These are phyloP conservation scores for Scedosporium apiospermum DNA, from an alignment of 2,329 filamentous ascomycete species.

Conservation along the genomic window DNA sequence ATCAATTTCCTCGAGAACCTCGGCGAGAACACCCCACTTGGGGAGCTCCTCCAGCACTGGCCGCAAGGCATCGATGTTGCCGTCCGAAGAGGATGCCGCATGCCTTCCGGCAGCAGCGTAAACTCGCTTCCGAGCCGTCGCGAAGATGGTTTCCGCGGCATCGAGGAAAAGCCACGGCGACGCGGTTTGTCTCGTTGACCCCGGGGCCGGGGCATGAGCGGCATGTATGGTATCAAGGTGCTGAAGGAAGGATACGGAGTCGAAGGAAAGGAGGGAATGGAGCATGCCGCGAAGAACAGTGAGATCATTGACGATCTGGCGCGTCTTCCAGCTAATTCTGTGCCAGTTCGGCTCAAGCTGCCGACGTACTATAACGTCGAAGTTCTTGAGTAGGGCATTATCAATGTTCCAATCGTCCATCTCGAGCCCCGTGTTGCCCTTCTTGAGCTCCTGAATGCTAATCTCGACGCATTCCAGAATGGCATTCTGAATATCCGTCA, in stretches of 20 bases:
- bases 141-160: constrained; percentile 88
- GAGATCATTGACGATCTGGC: constrained; percentile 86
- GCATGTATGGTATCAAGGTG: constrained; percentile 92
- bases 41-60: constrained; percentile 89
- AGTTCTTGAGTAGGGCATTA: constrained; percentile 87
- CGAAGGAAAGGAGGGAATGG: constrained; percentile 72
- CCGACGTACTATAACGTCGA: constrained; percentile 77
- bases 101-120: constrained; percentile 52
- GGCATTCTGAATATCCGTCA: constrained; percentile 88
- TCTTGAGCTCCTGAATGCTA: constrained; percentile 88
- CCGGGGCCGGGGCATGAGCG: constrained; percentile 78
- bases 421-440: constrained; percentile 78
- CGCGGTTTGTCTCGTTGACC: constrained; percentile 78
- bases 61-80: constrained; percentile 51
- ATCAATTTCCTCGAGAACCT: constrained; percentile 89
- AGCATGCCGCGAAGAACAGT: constrained; percentile 75
- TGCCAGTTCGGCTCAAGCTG: constrained; percentile 98
- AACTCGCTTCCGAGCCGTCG: constrained; percentile 77
- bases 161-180: constrained; percentile 96
- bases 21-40: constrained; percentile 85
- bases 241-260: constrained; percentile 84
- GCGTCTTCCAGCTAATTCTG: constrained; percentile 87
- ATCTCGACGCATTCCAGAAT: constrained; percentile 94
- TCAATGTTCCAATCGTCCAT: constrained; percentile 97
- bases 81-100: constrained; percentile 22